Conservation (phyloP, 2,329 filamentous ascomycete species). For the Fusarium beomiforme region DNA sequence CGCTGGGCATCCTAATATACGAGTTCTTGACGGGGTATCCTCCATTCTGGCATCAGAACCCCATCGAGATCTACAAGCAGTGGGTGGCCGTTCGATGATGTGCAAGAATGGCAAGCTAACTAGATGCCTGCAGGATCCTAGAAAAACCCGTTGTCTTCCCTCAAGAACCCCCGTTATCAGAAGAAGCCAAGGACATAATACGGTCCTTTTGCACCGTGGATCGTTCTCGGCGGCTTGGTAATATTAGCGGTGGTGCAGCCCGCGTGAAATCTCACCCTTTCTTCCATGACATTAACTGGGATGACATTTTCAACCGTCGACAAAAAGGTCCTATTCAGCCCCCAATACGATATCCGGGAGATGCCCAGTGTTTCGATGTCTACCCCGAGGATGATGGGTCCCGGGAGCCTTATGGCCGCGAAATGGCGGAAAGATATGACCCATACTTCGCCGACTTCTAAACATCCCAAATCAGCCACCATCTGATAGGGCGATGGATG, state of each 20-base stretch:
- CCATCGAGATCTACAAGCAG: slow-evolving; percentile 88
- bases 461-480: background rate
- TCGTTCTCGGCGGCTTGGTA: slow-evolving; percentile 79
- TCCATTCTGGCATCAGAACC: slow-evolving; percentile 88
- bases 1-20: slow-evolving; percentile 83
- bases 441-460: slow-evolving; percentile 74
- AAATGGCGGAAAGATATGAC: slow-evolving; percentile 76
- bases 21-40: slow-evolving; percentile 88
- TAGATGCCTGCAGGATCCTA: slow-evolving; percentile 68
- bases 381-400: slow-evolving; percentile 80
- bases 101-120: slow-evolving; percentile 4
- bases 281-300: slow-evolving; percentile 79
- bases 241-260: slow-evolving; percentile 77
- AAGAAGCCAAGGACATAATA: slow-evolving; percentile 79
- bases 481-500: background rate
- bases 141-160: slow-evolving; percentile 82
- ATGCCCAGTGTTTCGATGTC: slow-evolving; percentile 83
- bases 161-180: slow-evolving; percentile 70
- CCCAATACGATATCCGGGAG: slow-evolving; percentile 76
- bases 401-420: slow-evolving; percentile 73
- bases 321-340: slow-evolving; percentile 78
- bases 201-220: slow-evolving; percentile 81
- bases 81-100: slow-evolving; percentile 48
- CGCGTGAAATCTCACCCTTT: slow-evolving; percentile 81
- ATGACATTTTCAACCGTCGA: slow-evolving; percentile 72